phyloP scores from a whole-genome alignment of 2,329 filamentous ascomycete genomes.

The Colletotrichum scovillei region DNA sequence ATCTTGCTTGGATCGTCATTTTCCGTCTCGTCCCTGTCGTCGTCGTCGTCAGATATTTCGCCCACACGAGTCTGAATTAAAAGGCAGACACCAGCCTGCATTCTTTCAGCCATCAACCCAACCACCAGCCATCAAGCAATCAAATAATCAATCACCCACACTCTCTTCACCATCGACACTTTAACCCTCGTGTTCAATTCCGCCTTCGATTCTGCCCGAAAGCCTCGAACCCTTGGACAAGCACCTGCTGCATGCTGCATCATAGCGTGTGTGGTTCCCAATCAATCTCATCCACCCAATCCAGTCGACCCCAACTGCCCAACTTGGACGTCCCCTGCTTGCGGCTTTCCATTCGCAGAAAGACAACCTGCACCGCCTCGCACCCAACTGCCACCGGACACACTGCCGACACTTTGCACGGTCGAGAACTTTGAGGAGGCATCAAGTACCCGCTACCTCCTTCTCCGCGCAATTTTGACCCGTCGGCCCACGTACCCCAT shows the following conservation, averaged over 20 bases:
- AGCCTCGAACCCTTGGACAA: conserved; percentile 32
- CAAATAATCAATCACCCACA: neutral
- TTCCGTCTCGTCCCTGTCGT: neutral
- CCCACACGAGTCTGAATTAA: conserved; percentile 18
- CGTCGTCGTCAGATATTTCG: conserved; percentile 1
- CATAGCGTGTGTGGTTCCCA: conserved; percentile 16
- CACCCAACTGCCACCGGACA: conserved; percentile 20
- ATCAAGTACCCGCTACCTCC: conserved; percentile 20
- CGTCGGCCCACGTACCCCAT: conserved; percentile 18
- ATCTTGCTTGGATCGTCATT: conserved; percentile 10
- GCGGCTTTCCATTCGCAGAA: conserved; percentile 34
- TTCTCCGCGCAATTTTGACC: neutral
- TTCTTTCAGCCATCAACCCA: neutral
- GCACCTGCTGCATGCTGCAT: conserved; percentile 15
- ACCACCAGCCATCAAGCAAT: neutral
- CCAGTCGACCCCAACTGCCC: conserved; percentile 2
- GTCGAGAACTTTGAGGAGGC: neutral
- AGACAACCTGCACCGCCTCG: conserved; percentile 29
- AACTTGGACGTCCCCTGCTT: conserved; percentile 29
- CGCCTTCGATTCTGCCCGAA: conserved; percentile 32
- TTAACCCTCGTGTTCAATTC: conserved; percentile 13
- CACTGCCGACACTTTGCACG: neutral
- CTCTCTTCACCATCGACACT: neutral
- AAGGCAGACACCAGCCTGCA: conserved; percentile 20
- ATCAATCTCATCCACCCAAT: conserved; percentile 17